Evolutionary conservation across 2,329 filamentous ascomycete genomes (phyloP).

Genomic region (Arachnopeziza araneosa): DNA sequence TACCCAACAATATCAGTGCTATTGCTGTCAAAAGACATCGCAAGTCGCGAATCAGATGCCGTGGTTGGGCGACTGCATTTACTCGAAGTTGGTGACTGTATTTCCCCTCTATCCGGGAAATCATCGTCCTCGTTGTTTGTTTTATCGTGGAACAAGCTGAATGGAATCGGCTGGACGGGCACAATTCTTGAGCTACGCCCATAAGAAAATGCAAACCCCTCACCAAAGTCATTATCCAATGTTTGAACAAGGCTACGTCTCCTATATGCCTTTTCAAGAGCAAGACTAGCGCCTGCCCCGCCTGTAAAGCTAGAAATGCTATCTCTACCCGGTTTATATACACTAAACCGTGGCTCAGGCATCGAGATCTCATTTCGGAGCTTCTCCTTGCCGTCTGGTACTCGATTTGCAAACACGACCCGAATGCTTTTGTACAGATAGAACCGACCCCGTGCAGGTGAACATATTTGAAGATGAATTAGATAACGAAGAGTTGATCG

Average conservation of each 20-base stretch:
- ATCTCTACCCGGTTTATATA: constrained; percentile 59
- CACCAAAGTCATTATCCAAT: constrained; percentile 19
- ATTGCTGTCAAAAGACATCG: constrained; percentile 23
- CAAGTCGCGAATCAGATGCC: constrained; percentile 28
- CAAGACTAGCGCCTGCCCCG: constrained; percentile 44
- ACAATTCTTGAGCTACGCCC: constrained; percentile 24
- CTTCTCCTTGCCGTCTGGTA: constrained; percentile 91
- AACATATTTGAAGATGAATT: constrained; percentile 90
- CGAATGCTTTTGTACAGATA: constrained; percentile 90
- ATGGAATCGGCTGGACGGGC: constrained; percentile 47
- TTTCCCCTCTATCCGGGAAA: constrained; percentile 16
- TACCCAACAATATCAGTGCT: constrained; percentile 40
- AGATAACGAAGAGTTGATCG: constrained; percentile 80
- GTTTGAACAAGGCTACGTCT: constrained; percentile 43
- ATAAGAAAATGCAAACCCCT: constrained; percentile 18
- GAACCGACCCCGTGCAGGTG: constrained; percentile 72
- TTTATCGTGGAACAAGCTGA: constrained; percentile 34
- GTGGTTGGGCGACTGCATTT: constrained; percentile 26
- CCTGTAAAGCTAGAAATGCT: constrained; percentile 26
- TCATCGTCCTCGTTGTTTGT: constrained; percentile 8
- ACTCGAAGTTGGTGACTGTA: constrained; percentile 31
- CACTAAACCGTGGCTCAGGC: constrained; percentile 79
- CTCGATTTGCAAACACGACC: constrained; percentile 93
- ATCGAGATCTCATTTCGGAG: constrained; percentile 83
- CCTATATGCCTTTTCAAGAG: constrained; percentile 54